phyloP scores from a whole-genome alignment of 2,329 filamentous ascomycete species.

The Alternaria sp. region DNA sequence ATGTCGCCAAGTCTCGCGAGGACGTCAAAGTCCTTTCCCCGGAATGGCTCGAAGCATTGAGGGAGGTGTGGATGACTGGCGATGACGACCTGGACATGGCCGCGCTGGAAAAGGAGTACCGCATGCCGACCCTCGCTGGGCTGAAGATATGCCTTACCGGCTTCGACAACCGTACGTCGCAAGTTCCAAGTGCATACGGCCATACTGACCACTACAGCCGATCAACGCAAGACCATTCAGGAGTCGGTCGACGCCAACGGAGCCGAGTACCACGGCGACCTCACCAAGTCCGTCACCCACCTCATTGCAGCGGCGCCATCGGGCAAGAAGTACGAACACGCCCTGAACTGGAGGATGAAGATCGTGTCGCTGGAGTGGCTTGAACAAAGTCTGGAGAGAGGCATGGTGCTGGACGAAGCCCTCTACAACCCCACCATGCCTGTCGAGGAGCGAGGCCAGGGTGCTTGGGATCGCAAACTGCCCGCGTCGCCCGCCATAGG shows the following conservation, averaged over 20 bases:
- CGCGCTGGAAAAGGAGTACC: conserved; percentile 70
- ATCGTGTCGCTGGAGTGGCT: conserved; percentile 88
- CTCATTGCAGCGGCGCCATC: conserved; percentile 79
- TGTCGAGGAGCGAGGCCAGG: conserved; percentile 72
- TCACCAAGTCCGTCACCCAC: conserved; percentile 86
- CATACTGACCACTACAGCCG: conserved; percentile 55
- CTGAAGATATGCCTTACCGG: conserved; percentile 73
- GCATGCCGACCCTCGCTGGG: conserved; percentile 67
- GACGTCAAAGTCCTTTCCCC: conserved; percentile 84
- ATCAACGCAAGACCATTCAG: conserved; percentile 73
- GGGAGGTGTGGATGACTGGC: conserved; percentile 80
- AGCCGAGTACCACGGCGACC: conserved; percentile 83
- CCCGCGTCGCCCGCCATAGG: conserved; percentile 51
- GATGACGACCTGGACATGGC: conserved; percentile 75
- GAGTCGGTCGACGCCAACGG: conserved; percentile 72
- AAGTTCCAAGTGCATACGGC: not conserved
- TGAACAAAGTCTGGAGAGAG: conserved; percentile 77
- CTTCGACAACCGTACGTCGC: conserved; percentile 67
- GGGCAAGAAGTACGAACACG: conserved; percentile 89
- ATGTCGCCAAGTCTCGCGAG: conserved; percentile 86
- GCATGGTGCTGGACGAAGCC: conserved; percentile 89
- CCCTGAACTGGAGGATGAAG: conserved; percentile 79
- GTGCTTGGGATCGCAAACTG: conserved; percentile 68
- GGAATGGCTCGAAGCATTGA: conserved; percentile 84
- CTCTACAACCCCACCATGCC: conserved; percentile 80